phyloP scores from a whole-genome alignment of 768 basidiomycete genomes.

The Mrakia frigida region DNA sequence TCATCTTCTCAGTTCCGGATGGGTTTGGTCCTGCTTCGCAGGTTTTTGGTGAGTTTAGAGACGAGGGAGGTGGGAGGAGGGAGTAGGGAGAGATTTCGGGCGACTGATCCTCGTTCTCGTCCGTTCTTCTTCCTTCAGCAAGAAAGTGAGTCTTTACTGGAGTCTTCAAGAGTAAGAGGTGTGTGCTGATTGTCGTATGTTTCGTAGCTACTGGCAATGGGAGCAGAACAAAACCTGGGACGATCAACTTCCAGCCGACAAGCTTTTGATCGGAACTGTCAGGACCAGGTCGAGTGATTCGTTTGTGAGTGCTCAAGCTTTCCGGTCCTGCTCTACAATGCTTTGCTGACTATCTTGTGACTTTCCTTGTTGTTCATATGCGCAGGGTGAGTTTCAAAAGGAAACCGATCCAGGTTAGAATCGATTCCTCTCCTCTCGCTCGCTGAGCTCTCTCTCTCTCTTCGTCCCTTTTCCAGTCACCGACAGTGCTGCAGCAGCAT shows the following conservation, averaged over 20 bases:
- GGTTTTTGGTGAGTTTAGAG: background rate
- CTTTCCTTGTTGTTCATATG: too few relatives aligned
- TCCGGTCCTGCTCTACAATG: background rate
- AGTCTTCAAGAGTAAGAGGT: too few relatives aligned
- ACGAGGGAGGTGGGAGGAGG: too few relatives aligned
- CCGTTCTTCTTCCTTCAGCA: background rate
- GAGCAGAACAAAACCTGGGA: constrained; percentile 1
- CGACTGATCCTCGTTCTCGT: background rate
- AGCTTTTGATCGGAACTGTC: constrained; percentile 34
- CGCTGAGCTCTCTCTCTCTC: background rate
- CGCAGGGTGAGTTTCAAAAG: background rate
- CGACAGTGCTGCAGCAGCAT: constrained; percentile 40
- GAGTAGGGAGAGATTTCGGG: background rate
- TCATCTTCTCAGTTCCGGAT: constrained; percentile 24
- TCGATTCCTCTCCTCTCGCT: too few relatives aligned
- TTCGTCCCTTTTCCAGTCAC: constrained; percentile 15
- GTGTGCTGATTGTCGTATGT: too few relatives aligned
- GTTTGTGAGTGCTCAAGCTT: background rate
- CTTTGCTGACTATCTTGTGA: too few relatives aligned
- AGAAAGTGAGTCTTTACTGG: too few relatives aligned
- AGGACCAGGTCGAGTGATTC: background rate
- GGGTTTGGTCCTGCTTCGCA: constrained; percentile 27
- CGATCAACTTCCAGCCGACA: constrained; percentile 34
- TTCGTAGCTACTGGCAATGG: constrained; percentile 27
- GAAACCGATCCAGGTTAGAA: background rate